Evolutionary conservation across 129 eudicot species (phyloP), one percentile per base, ranked within the genome.

Genomic region (Erigeron canadensis): DNA sequence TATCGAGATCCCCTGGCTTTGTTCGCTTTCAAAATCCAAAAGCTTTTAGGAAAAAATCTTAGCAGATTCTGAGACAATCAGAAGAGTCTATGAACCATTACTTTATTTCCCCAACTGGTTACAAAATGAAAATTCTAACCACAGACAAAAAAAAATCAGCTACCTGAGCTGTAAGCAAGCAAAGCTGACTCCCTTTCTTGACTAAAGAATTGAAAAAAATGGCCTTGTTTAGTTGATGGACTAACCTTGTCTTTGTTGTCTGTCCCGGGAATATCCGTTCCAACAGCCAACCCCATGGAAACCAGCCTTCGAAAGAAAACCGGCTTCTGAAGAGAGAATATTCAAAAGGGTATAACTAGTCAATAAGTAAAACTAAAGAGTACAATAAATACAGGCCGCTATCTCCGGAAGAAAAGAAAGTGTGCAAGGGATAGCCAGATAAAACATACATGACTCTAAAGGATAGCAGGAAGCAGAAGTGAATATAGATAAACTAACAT

Each of bases 211-310:
- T 18, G 60, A 16, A 21, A 58, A 34, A 13, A 17, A 10, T 21
- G 19, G 63, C 8, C 21, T 22, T n/a, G 67, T 34, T 28, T 50
- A 41, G 41, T 46, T 47, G 69, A 15, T 19, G 42, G 75, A 73
- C 80, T 54, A 67, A 91, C 89, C 87, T 84, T 79, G 71, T 78
- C 76, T 77, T 89, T 67, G 54, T 80, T 82, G 68, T 22, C 43
- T 59, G 77, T 66, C 67, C 67, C 81, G 61, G 76, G 74, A 71
- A 48, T 64, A 69, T 72, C 53, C 70, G 58, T 80, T 76, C 77
- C 90, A 41, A 83, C 81, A 42, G 79, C 70, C 72, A 84, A 75
- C 42, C 90, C 90, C 83, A 89, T 56, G 28, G 79, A 77, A 78
- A 83, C 45, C 77, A 90, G 77, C 78, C 72, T 84, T 79, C 55